Conservation (phyloP, 2,329 filamentous ascomycete species). For the Calonectria pteridis region DNA sequence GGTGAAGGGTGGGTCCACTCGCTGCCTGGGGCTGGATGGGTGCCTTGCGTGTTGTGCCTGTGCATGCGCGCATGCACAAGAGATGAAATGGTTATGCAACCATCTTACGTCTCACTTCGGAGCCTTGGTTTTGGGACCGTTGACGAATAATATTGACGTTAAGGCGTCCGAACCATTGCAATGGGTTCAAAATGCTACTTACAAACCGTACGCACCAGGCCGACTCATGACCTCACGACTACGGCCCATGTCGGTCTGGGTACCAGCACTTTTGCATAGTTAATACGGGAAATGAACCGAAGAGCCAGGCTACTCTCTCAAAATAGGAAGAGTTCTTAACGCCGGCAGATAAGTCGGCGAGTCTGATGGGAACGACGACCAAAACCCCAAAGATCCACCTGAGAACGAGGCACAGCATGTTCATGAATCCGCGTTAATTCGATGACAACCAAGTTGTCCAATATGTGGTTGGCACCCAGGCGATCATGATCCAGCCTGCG, state of each 20-base stretch:
- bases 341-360: neutral
- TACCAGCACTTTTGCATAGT: too few species aligned
- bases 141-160: neutral
- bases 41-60: neutral
- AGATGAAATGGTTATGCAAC: neutral
- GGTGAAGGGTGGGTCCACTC: neutral
- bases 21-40: neutral
- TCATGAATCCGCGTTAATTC: neutral
- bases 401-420: neutral
- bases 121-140: neutral
- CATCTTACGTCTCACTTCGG: too few species aligned
- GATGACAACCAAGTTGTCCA: neutral
- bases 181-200: neutral
- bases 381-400: neutral
- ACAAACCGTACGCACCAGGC: neutral
- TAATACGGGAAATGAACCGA: neutral
- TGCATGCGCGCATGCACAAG: neutral
- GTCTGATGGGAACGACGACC: neutral
- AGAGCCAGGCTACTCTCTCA: neutral
- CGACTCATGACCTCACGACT: neutral
- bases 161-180: neutral
- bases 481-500: neutral
- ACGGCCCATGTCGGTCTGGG: neutral
- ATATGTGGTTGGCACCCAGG: neutral
- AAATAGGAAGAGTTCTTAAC: too few species aligned